Evolutionary conservation across 148 eudicot species (phyloP), one percentile per base, ranked within the genome.

Genomic region (Chenopodium berlandieri): DNA sequence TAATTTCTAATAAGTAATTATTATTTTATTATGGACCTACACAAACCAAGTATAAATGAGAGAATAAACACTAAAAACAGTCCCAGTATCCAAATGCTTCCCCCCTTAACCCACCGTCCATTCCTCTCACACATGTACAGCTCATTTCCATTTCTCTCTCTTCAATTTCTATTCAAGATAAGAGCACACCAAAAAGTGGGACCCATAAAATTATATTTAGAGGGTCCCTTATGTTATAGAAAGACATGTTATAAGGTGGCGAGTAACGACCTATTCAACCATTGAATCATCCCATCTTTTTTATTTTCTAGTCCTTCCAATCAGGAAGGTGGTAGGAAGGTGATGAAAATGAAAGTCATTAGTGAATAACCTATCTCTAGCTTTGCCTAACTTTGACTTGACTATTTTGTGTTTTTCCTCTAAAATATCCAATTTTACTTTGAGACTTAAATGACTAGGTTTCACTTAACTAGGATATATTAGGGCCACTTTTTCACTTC

Each of bases 331-430:
- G 19, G 48, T 13, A 80, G 70, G 66, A 56, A 71, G 27, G 76
- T 30, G 52, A 9, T 20, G 17, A 20, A 19, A 66, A n/a, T 7
- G 54, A 34, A 71, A 16, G 25, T 70, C 37, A 79, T 60, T 22
- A 25, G 44, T 37, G 44, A 73, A 22, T 44, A 9, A 74, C 30
- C 10, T 23, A 52, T 14, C 20, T 3, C 1, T 47, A 74, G 32
- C 60, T 48, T 72, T 58, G 76, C 82, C 82, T 72, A 80, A 80
- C 71, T 71, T 80, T 72, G 82, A 80, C 77, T n/a, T 22, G 56
- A 71, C 70, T 70, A 31, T 7, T 10, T 44, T 11, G 11, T 19
- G 9, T 37, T 30, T 3, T 22, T 27, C 68, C 56, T 52, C 22
- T 5, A 27, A 50, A 68, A 74, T 9, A 74, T 74, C 63, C 32